Conservation (phyloP, 2,329 filamentous ascomycete species). For the Anthostomella pinea region DNA sequence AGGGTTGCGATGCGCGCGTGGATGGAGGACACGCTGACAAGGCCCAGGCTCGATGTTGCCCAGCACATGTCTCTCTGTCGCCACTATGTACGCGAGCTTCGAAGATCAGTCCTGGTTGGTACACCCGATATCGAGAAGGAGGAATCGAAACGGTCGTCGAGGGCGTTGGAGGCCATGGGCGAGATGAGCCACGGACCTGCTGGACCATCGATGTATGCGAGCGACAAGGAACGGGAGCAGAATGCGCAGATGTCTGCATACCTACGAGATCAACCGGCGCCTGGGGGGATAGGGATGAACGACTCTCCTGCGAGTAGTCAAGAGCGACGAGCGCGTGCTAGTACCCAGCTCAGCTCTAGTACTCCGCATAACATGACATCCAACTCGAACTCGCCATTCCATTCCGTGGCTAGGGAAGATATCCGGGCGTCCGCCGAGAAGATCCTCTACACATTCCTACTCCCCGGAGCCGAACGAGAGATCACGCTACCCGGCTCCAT, state of each 20-base stretch:
- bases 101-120: slow-evolving; percentile 86
- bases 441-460: slow-evolving; percentile 95
- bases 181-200: slow-evolving; percentile 61
- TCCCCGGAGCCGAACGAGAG: slow-evolving; percentile 93
- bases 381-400: slow-evolving; percentile 78
- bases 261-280: slow-evolving; percentile 63
- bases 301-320: slow-evolving; percentile 54
- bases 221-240: slow-evolving; percentile 71
- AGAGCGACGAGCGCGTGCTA: slow-evolving; percentile 42
- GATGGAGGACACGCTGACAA: slow-evolving; percentile 15
- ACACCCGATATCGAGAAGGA: slow-evolving; percentile 86
- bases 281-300: slow-evolving; percentile 41
- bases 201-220: slow-evolving; percentile 60
- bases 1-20: slow-evolving; percentile 27
- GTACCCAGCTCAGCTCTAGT: slow-evolving; percentile 58
- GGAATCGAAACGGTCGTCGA: slow-evolving; percentile 80
- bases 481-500: slow-evolving; percentile 90
- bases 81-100: slow-evolving; percentile 93
- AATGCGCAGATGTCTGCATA: slow-evolving; percentile 92
- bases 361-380: slow-evolving; percentile 61
- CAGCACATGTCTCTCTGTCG: slow-evolving; percentile 98
- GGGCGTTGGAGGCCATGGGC: slow-evolving; percentile 69
- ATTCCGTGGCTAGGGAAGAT: slow-evolving; percentile 83
- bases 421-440: slow-evolving; percentile 93
- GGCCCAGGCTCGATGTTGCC: slow-evolving; percentile 88